Percentiles rank a stretch among this genome's conserved stretches.
phyloP scores from a whole-genome alignment of 2,329 filamentous ascomycete species.

The Madurella mycetomatis region DNA sequence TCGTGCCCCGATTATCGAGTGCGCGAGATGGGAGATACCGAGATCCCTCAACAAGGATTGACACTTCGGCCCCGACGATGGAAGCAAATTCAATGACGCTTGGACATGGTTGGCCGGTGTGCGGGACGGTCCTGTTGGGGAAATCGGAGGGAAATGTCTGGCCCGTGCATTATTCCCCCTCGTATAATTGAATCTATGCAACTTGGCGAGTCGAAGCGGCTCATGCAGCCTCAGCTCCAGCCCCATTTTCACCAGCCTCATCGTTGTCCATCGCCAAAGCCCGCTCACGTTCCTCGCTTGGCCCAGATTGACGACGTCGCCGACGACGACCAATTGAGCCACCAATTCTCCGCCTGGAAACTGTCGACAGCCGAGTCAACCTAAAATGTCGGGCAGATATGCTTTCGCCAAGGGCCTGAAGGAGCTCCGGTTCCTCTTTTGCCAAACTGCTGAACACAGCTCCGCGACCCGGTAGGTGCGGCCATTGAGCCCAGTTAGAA shows the following conservation, averaged over 20 bases:
- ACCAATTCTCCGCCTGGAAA: constrained; percentile 9
- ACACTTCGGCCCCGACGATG: constrained; percentile 8
- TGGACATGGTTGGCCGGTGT: background rate
- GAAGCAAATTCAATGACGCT: constrained; percentile 5
- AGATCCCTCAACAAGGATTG: constrained; percentile 7
- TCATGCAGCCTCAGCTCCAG: constrained; percentile 4
- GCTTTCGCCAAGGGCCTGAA: constrained; percentile 83
- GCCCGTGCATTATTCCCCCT: background rate
- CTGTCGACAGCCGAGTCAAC: constrained; percentile 3
- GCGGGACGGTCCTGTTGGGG: constrained; percentile 4
- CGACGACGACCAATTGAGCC: constrained; percentile 25
- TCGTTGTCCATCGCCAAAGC: constrained; percentile 3
- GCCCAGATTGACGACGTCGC: constrained; percentile 5
- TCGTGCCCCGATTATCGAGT: background rate
- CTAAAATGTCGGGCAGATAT: constrained; percentile 81
- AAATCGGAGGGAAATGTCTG: constrained; percentile 2
- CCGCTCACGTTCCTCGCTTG: constrained; percentile 3
- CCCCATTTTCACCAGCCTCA: constrained; percentile 16
- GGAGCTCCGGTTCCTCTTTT: constrained; percentile 96
- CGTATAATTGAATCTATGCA: background rate
- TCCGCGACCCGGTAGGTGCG: constrained; percentile 72
- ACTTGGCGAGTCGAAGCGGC: no score
- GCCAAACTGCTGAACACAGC: constrained; percentile 89
- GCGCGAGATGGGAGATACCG: constrained; percentile 4
- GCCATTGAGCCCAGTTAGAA: no score